Percentiles rank a stretch among this genome's conserved stretches.
phyloP scores from a whole-genome alignment of 108 stramenopile species.

The Phaeodactylum tricornutum region DNA sequence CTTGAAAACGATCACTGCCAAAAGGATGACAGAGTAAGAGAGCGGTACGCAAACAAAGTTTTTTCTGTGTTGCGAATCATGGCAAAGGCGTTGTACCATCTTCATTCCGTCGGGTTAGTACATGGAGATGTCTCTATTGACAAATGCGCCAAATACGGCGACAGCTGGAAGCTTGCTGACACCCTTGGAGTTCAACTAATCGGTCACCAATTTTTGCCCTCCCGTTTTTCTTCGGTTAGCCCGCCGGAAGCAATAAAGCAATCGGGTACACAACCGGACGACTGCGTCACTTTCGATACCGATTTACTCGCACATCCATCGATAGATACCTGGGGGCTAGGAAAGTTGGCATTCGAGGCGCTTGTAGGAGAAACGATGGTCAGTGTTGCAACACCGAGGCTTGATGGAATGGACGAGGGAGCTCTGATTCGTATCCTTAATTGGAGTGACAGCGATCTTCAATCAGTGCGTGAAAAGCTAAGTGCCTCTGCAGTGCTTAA shows the following conservation, averaged over 20 bases:
- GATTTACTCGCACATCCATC: conserved; percentile 25
- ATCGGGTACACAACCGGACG: conserved; percentile 10
- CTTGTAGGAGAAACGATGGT: conserved; percentile 64
- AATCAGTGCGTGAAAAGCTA: conserved; percentile 16
- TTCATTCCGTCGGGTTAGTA: conserved; percentile 54
- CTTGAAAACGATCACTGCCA: conserved; percentile 38
- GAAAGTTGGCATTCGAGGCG: conserved; percentile 67
- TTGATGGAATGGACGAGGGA: conserved; percentile 4
- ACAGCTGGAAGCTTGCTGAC: conserved; percentile 60
- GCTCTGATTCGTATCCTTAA: conserved; percentile 15
- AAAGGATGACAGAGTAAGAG: conserved; percentile 22
- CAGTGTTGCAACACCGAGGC: conserved; percentile 17
- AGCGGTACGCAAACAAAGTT: conserved; percentile 47
- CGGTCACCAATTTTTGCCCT: conserved; percentile 29
- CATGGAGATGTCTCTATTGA: conserved; percentile 51
- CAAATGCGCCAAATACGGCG: conserved; percentile 58
- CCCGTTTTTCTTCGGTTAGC: conserved; percentile 29
- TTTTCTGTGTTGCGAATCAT: conserved; percentile 42
- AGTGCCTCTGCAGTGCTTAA: conserved; percentile 18
- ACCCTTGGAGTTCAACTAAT: conserved; percentile 31
- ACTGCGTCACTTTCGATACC: conserved; percentile 15
- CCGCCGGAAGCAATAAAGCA: conserved; percentile 57
- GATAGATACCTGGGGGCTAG: conserved; percentile 73
- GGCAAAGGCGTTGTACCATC: conserved; percentile 43
- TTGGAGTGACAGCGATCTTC: conserved; percentile 18